Evolutionary conservation across 257 asterid species (phyloP).

Genomic region (Ligustrum vulgare): DNA sequence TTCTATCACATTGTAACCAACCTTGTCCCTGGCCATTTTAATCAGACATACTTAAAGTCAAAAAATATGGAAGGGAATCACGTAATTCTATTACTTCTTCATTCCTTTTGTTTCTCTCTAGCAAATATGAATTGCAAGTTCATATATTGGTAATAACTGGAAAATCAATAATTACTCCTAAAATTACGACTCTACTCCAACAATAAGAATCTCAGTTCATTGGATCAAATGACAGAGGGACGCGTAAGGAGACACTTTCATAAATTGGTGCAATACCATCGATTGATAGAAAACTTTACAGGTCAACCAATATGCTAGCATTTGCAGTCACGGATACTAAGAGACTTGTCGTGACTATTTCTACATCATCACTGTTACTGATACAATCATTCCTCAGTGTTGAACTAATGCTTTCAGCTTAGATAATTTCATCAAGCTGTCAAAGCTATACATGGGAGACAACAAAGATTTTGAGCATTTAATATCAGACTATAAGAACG

Average conservation of each 20-base stretch:
- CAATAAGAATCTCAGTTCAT: neutral
- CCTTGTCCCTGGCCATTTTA: neutral
- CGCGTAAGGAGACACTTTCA: neutral
- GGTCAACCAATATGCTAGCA: neutral
- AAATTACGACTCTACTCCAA: neutral
- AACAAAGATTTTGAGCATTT: neutral
- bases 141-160: neutral
- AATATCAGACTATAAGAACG: neutral
- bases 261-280: neutral
- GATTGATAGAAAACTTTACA: neutral
- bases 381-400: neutral
- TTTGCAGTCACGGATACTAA: neutral
- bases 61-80: neutral
- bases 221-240: neutral
- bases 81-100: neutral
- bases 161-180: neutral
- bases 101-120: neutral
- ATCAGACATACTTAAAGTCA: neutral
- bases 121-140: neutral
- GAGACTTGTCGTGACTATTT: constrained; percentile 1
- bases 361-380: neutral
- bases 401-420: neutral
- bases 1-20: neutral
- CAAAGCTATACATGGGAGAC: neutral
- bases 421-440: constrained; percentile 1